Base-by-base conservation (phyloP, 2,329 filamentous ascomycete species). In the Cladophialophora chaetospira region DNA sequence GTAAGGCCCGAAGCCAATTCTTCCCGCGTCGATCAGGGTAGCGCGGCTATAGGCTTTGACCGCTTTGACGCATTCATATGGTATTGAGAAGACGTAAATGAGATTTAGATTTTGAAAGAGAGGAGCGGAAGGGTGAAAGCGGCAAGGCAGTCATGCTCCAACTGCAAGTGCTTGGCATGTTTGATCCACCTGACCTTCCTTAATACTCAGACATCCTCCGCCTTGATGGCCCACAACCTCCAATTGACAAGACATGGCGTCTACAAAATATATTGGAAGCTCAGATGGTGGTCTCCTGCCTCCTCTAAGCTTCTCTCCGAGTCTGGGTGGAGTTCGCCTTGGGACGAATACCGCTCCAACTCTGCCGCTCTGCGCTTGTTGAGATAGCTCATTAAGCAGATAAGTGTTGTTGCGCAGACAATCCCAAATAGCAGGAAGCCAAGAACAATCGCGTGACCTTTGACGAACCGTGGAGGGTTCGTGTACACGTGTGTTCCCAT, bases 371-470 rank as follows among this genome's bases (percentile, higher is more conserved):
- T 51, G 23, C 19, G 31, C 15, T 43, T 50, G 28, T 61, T 62
- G 33, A 52, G 33, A 11, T 45, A 48, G 8, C 29, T 49, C 46
- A 61, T 49, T 38, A 43, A 48, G 28, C 26, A 52, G 35, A 61
- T 53, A 4, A 49, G 6, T n/a, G 47, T 43, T 3, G 17, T 23
- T 4, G 49, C 23, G 25, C 29, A 48, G 43, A 58, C 11, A 31
- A 58, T 38, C 2, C 17, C 52, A 5, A 55, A 28, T 13, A 28
- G 4, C 4, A 44, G 31, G 33, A 61, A 52, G 6, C 55, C 58
- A 5, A 61, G 47, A 15, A 58, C 38, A 46, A 61, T 56, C 8
- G 55, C 36, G 29, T 61, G 58, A 5, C 58, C 58, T 49, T 61
- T 61, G 47, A 55, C 35, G 48, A 58, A 61, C 13, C 55, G 50